phyloP scores from a whole-genome alignment of 2,329 filamentous ascomycete genomes.

The Mollisia scopiformis region DNA sequence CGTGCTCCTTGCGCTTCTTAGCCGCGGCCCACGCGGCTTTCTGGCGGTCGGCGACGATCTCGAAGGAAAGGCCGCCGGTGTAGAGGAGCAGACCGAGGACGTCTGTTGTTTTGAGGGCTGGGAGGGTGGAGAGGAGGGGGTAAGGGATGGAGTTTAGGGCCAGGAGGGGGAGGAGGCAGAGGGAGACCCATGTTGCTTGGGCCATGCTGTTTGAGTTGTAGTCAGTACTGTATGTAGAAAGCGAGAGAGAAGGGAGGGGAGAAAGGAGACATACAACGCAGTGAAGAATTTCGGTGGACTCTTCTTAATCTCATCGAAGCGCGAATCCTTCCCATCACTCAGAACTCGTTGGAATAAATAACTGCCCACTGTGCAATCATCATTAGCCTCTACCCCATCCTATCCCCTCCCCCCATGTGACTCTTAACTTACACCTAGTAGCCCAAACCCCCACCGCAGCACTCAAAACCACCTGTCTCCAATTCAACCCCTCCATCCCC shows the following conservation, averaged over 20 bases:
- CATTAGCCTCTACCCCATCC: neutral
- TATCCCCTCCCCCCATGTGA: neutral
- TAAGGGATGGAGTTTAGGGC: constrained; percentile 65
- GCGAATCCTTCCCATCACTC: constrained; percentile 60
- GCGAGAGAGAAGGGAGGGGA: neutral
- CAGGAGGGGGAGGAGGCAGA: constrained; percentile 68
- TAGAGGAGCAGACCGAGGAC: constrained; percentile 61
- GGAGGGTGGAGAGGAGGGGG: constrained; percentile 51
- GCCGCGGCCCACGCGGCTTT: constrained; percentile 64
- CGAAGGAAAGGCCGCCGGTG: constrained; percentile 60
- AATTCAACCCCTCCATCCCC: constrained; percentile 53
- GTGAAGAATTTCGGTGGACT: constrained; percentile 55
- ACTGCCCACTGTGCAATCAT: constrained; percentile 56
- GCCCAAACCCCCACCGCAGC: constrained; percentile 65
- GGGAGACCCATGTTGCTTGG: constrained; percentile 69
- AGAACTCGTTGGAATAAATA: constrained; percentile 67
- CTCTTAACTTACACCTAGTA: constrained; percentile 51
- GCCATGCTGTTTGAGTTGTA: constrained; percentile 39
- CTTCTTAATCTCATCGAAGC: constrained; percentile 57
- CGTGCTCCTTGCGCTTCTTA: constrained; percentile 66
- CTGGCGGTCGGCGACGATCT: constrained; percentile 65
- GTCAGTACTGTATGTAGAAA: neutral
- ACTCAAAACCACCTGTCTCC: constrained; percentile 60
- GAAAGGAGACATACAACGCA: constrained; percentile 51
- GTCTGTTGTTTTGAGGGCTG: constrained; percentile 53